These are phyloP conservation scores for Phragmites australis DNA, from an alignment of 176 grass and related monocot genomes.

Conservation along the genomic window DNA sequence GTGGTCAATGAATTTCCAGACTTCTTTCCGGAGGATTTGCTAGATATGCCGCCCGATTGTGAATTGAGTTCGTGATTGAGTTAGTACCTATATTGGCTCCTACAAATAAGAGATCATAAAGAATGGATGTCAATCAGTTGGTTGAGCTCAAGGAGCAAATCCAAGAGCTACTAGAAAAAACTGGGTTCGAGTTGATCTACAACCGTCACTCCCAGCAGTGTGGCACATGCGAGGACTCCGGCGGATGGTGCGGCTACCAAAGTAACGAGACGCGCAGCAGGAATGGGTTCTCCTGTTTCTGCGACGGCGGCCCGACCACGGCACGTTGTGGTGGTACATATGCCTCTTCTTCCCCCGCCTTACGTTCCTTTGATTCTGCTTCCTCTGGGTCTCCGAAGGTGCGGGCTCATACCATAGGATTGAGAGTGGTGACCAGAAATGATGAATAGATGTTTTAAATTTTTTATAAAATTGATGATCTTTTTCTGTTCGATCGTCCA, in stretches of 20 bases:
- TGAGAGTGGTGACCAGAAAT: too few relatives aligned
- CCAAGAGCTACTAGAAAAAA: too few relatives aligned
- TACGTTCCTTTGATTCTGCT: not conserved
- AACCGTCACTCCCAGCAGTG: not conserved
- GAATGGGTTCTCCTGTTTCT: conserved; percentile 42
- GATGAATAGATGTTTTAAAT: too few relatives aligned
- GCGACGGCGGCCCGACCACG: not conserved
- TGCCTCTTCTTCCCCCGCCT: not conserved
- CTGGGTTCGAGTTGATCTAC: conserved; percentile 43
- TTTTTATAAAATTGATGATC: not conserved
- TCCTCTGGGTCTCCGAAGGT: not conserved
- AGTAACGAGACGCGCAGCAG: not conserved
- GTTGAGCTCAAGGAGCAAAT: too few relatives aligned
- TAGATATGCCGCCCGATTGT: too few relatives aligned
- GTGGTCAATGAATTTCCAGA: too few relatives aligned
- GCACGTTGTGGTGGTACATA: conserved; percentile 10
- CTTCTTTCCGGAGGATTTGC: too few relatives aligned
- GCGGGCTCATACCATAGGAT: not conserved
- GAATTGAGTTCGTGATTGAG: too few relatives aligned
- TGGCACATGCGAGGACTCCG: conserved; percentile 23
- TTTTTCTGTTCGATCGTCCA: too few relatives aligned
- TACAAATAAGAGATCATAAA: too few relatives aligned
- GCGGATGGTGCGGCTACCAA: conserved; percentile 53
- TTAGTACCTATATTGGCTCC: too few relatives aligned
- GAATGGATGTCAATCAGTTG: too few relatives aligned